Percentiles rank a stretch among this genome's conserved stretches.
These are phyloP conservation scores for Atkinsonella texensis DNA, from an alignment of 2,329 filamentous ascomycete genomes.

Conservation along the genomic window DNA sequence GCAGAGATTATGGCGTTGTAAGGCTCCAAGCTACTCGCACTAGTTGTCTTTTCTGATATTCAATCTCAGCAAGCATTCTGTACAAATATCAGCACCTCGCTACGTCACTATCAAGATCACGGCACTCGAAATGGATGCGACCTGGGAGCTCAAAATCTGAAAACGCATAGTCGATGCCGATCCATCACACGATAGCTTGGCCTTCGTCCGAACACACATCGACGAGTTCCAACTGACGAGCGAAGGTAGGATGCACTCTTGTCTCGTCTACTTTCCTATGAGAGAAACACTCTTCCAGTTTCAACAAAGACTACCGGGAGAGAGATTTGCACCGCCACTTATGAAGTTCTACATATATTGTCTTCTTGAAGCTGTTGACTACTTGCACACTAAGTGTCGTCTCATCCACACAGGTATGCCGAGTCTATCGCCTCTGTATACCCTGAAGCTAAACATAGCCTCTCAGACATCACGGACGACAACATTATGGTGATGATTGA, in stretches of 20 bases:
- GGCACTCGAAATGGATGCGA: slow-evolving; percentile 9
- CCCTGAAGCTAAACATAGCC: not conserved
- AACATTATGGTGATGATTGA: slow-evolving; percentile 8
- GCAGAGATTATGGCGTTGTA: too few relatives aligned
- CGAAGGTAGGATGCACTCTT: slow-evolving; percentile 10
- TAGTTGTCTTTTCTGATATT: too few relatives aligned
- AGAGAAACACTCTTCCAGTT: slow-evolving; percentile 11
- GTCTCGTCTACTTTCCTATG: slow-evolving; percentile 13
- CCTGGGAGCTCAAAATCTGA: slow-evolving; percentile 5
- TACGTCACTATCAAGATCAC: not conserved
- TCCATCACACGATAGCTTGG: slow-evolving; percentile 9
- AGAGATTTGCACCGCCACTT: slow-evolving; percentile 7
- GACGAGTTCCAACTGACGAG: slow-evolving; percentile 10
- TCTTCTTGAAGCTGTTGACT: slow-evolving; percentile 4
- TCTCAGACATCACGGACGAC: slow-evolving; percentile 12
- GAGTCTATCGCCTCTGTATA: too few relatives aligned
- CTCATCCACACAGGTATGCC: too few relatives aligned
- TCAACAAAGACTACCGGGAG: slow-evolving; percentile 8
- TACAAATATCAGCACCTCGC: too few relatives aligned
- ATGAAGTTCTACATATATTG: slow-evolving; percentile 10
- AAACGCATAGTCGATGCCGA: slow-evolving; percentile 9
- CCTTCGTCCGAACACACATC: slow-evolving; percentile 5
- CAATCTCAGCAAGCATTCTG: too few relatives aligned
- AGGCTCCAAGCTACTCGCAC: too few relatives aligned
- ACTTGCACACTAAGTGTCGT: not conserved